Evolutionary conservation across 1,284 basidiomycete species (phyloP), one percentile per base, ranked within the genome.

Genomic region (Irpex sp.): DNA sequence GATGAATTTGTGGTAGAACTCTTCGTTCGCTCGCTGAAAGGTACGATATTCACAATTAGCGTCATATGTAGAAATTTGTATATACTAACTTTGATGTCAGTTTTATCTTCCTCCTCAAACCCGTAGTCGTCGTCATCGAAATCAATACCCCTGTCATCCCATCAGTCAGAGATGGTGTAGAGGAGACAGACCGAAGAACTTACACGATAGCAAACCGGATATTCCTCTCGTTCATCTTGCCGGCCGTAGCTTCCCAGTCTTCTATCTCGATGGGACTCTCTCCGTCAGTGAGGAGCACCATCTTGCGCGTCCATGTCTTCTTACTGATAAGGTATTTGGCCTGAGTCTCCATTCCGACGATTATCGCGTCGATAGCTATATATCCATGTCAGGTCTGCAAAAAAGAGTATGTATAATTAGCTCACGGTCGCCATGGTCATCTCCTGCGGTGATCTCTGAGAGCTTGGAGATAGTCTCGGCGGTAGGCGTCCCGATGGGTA

Each of bases 321-420:
- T 90, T 91, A 65, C 79, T 84, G 17, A 69, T 78, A 13, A 93
- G 79, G 69, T 87, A 83, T 11, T 74, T 68, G 60, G 83, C 78
- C 74, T 94, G 87, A 11, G 92, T 90, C 73, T 95, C 88, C 59
- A 95, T 84, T 0, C 84, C 93, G 9, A 96, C 94, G 66, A 97
- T 89, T 46, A 97, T 76, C 1, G 89, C 94, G 68, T 95, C 93
- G 57, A 97, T 82, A 3, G 95, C 94, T 97, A 33, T 33, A 33
- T 33, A 33, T 33, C 1, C 31, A 33, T 33, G 31, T 33, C 31
- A 33, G 31, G 31, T 33, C 5, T 33, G 31, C 31, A 1, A 33
- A 31, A 26, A 26, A 0, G 26, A 3, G 26, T 26, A 26, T 26
- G 33, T 31, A 33, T 33, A 33, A 33, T 19, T 19, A 59, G 36